Base-by-base conservation (phyloP, 2,329 filamentous ascomycete genomes). In the Pochonia chlamydosporia region DNA sequence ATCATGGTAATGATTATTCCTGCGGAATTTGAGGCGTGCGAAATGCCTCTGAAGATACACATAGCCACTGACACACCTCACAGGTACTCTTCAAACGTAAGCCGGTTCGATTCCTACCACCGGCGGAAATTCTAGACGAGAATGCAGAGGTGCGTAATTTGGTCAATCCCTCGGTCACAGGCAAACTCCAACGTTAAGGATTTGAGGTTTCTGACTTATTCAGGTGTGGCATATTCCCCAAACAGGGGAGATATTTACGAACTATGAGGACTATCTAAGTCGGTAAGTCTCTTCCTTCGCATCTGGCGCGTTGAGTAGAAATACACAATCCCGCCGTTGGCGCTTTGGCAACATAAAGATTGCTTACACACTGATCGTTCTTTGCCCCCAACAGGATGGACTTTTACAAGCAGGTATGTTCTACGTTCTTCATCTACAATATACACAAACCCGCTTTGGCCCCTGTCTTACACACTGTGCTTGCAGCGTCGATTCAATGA, bases 81-180 rank as follows among this genome's bases (percentile, higher is more conserved):
- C 49, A 97, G 92, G 92, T 99, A 58, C 79, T 96, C 54, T 96
- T 88, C 70, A 97, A 97, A 74, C 83, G 93, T 60, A 97, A 97
- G 71, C 91, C 91, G 48, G 90, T 97, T 62, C 84, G 88, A 70
- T 87, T 89, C 64, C 74, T 91, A 56, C 78, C 86, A 43, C 76
- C 78, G 41, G 85, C 87, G 20, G 73, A 79, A 44, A 80, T 92
- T 55, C 78, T 90, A 56, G 84, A 93, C 73, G 89, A 95, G 55
- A 82, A 87, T 59, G 77, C 81, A 57, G 90, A 97, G 79, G 91
- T 92, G 76, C 58, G 78, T 24, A n/a, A 24, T 16, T 37, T 26
- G 39, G 40, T 10, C 18, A 13, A 13, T 6, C 40, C 16, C 52
- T 24, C 20, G 48, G 55, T 55, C 21, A 54, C 46, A 53, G 44